Conservation (phyloP, 192 early-diverging fungal species). For the Dimargaris verticillata region DNA sequence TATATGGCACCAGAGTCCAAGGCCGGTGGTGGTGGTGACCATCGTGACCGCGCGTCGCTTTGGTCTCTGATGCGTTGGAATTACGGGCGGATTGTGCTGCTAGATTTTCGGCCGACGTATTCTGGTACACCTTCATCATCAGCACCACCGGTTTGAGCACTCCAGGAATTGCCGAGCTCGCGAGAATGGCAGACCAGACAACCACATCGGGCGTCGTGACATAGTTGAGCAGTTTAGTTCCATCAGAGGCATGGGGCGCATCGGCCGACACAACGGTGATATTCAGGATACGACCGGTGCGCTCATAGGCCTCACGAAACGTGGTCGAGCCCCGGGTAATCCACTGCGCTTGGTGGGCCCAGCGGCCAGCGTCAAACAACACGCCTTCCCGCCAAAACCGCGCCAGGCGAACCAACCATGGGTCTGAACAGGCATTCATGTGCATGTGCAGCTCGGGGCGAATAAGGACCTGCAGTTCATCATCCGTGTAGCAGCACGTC, state of each 20-base stretch:
- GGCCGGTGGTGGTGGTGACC: too few relatives aligned
- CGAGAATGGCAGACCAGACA: slow-evolving; percentile 74
- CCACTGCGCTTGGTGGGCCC: slow-evolving; percentile 48
- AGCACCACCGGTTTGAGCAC: slow-evolving; percentile 69
- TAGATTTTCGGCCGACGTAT: too few relatives aligned
- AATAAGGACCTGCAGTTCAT: slow-evolving; percentile 37
- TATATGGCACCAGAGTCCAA: slow-evolving; percentile 52
- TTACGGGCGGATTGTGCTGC: too few relatives aligned
- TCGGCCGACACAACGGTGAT: slow-evolving; percentile 26
- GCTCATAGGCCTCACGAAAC: slow-evolving; percentile 76
- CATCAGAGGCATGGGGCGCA: too few relatives aligned
- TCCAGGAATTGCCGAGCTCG: slow-evolving; percentile 70
- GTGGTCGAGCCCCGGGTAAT: slow-evolving; percentile 61
- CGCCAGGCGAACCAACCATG: slow-evolving; percentile 20
- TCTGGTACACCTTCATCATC: slow-evolving; percentile 48
- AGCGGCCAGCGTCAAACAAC: slow-evolving; percentile 32
- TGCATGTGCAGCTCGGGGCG: slow-evolving; percentile 28
- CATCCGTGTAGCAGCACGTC: slow-evolving; percentile 50
- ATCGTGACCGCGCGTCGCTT: too few relatives aligned
- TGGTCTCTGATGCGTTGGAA: too few relatives aligned
- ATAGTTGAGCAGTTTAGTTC: slow-evolving; percentile 74
- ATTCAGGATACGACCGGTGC: slow-evolving; percentile 74
- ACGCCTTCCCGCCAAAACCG: slow-evolving; percentile 16
- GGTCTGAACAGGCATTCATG: slow-evolving; percentile 35
- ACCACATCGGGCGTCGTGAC: slow-evolving; percentile 69